phyloP scores from a whole-genome alignment of 768 basidiomycete genomes.

The Serpula lacrymans region DNA sequence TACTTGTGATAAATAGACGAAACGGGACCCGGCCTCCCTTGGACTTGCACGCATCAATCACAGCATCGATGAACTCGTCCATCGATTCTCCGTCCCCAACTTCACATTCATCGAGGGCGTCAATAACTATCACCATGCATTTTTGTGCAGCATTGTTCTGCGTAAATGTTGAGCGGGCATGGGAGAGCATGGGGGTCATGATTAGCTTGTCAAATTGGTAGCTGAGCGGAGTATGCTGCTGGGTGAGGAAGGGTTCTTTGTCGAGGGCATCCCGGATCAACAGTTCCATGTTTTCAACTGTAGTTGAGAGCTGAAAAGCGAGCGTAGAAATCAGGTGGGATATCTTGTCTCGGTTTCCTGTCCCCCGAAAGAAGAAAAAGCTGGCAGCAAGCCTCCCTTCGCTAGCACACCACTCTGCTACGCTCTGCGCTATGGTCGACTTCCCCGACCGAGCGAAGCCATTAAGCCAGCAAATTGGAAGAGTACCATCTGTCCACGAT shows the following conservation, averaged over 20 bases:
- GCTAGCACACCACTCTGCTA: conserved; percentile 21
- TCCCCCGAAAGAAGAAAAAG: conserved; percentile 33
- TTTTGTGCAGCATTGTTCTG: too few relatives aligned
- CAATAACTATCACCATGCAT: conserved; percentile 19
- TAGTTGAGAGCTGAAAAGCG: conserved; percentile 26
- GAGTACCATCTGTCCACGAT: conserved; percentile 11
- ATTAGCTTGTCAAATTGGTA: conserved; percentile 26
- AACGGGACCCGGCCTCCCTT: too few relatives aligned
- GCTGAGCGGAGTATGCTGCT: conserved; percentile 25
- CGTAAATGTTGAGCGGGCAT: too few relatives aligned
- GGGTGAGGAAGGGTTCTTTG: conserved; percentile 18
- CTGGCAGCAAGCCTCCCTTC: conserved; percentile 25
- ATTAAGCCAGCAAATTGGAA: conserved; percentile 21
- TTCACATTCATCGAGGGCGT: conserved; percentile 25
- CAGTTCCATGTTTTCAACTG: too few relatives aligned
- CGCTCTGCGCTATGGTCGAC: conserved; percentile 27
- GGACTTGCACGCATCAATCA: too few relatives aligned
- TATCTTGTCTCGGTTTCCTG: conserved; percentile 18
- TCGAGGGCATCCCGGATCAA: conserved; percentile 20
- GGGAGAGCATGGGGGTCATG: conserved; percentile 15
- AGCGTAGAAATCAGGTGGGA: conserved; percentile 27
- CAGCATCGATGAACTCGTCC: too few relatives aligned
- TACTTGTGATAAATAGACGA: conserved; percentile 22
- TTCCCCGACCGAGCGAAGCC: conserved; percentile 22
- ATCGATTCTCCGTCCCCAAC: conserved; percentile 22